Evolutionary conservation across 441 rosid species (phyloP).

Genomic region (Lepidium campestre): DNA sequence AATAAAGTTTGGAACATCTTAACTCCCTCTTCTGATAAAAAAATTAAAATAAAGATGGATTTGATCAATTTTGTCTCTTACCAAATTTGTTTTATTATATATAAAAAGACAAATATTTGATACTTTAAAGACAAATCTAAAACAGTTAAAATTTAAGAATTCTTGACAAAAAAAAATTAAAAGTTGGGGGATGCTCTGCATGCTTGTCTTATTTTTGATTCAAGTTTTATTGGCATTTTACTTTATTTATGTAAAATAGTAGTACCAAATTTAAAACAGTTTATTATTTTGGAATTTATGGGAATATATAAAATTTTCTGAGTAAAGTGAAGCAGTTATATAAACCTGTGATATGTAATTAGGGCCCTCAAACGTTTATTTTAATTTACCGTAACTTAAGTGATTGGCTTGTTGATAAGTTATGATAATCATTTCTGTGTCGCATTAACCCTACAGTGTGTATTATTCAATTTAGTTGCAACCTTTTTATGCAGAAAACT

Average conservation of each 20-base stretch:
- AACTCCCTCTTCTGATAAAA: too few species aligned
- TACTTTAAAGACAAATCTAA: not conserved
- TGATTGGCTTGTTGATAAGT: constrained; percentile 19
- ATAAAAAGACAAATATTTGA: constrained; percentile 1
- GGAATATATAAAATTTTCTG: not conserved
- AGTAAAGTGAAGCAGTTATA: constrained; percentile 8
- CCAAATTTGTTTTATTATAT: not conserved
- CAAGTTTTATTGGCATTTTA: too few species aligned
- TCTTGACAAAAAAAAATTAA: not conserved
- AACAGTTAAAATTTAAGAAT: not conserved
- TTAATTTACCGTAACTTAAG: constrained; percentile 19
- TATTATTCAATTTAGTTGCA: constrained; percentile 16
- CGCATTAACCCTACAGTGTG: constrained; percentile 14
- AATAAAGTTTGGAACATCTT: too few species aligned
- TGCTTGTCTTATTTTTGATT: too few species aligned
- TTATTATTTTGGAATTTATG: not conserved
- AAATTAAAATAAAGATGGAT: too few species aligned
- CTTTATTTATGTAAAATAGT: not conserved
- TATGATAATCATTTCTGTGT: constrained; percentile 19
- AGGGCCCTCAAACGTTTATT: constrained; percentile 16
- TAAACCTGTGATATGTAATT: constrained; percentile 11
- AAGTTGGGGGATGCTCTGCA: not conserved
- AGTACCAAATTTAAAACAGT: not conserved
- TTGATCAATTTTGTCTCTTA: constrained; percentile 11
- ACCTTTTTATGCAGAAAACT: constrained; percentile 12